Percentiles rank a stretch among this genome's conserved stretches.
These are phyloP conservation scores for Lobosporangium transversale DNA, from an alignment of 192 early-diverging fungal species.

Conservation along the genomic window DNA sequence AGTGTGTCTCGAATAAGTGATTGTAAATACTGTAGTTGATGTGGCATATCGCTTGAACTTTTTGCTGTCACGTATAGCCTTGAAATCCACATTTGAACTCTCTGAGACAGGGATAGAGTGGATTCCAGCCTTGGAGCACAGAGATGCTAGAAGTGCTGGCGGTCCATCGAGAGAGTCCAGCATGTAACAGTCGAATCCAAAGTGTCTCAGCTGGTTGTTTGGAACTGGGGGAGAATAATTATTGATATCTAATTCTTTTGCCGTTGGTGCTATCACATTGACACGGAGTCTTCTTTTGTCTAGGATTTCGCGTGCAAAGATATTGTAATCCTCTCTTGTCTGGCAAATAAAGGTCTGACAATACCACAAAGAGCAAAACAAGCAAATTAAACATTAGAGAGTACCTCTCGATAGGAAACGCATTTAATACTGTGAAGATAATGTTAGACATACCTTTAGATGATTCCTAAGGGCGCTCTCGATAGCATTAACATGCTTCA, in stretches of 20 bases:
- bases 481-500: slow-evolving; percentile 68
- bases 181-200: slow-evolving; percentile 82
- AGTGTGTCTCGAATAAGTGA: slow-evolving; percentile 26
- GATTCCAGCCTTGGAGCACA: slow-evolving; percentile 70
- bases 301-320: slow-evolving; percentile 70
- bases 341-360: slow-evolving; percentile 82
- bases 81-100: slow-evolving; percentile 5
- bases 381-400: too few relatives aligned
- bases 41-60: slow-evolving; percentile 37
- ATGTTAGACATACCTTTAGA: slow-evolving; percentile 71
- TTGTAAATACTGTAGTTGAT: slow-evolving; percentile 4
- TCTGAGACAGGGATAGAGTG: slow-evolving; percentile 62
- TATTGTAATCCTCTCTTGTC: slow-evolving; percentile 79
- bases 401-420: too few relatives aligned
- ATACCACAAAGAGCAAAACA: not conserved
- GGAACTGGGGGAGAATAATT: slow-evolving; percentile 19
- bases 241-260: slow-evolving; percentile 32
- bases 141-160: slow-evolving; percentile 63
- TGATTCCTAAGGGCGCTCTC: slow-evolving; percentile 63
- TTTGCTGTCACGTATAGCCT: slow-evolving; percentile 26
- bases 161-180: slow-evolving; percentile 83
- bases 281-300: slow-evolving; percentile 70
- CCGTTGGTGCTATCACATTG: slow-evolving; percentile 63
- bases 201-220: slow-evolving; percentile 52
- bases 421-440: too few relatives aligned